phyloP scores from a whole-genome alignment of 306 rosid genomes.

The Spatholobus suberectus region DNA sequence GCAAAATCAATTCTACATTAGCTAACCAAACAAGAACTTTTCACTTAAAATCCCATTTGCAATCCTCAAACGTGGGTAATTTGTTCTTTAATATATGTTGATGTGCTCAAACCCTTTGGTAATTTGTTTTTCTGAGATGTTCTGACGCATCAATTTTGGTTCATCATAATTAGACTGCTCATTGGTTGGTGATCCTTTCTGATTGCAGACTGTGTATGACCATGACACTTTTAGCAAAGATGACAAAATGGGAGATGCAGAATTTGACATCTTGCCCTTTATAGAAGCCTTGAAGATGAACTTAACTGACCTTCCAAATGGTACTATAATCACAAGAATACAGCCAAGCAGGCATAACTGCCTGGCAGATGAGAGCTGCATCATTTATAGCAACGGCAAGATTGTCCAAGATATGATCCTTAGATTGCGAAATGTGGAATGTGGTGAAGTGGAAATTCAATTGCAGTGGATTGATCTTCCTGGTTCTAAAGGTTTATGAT shows the following conservation, averaged over 20 bases:
- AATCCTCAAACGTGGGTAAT: neutral
- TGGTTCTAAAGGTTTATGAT: constrained; percentile 64
- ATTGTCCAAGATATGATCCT: constrained; percentile 80
- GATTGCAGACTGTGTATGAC: constrained; percentile 81
- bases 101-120: neutral
- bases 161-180: neutral
- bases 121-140: neutral
- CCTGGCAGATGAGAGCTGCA: constrained; percentile 77
- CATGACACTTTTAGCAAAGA: constrained; percentile 94
- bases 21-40: neutral
- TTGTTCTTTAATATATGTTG: neutral
- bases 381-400: constrained; percentile 61
- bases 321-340: constrained; percentile 61
- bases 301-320: constrained; percentile 59
- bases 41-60: neutral
- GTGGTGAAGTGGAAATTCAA: constrained; percentile 88
- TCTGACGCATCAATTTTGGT: neutral
- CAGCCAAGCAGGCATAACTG: constrained; percentile 72
- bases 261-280: constrained; percentile 60
- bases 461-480: constrained; percentile 95
- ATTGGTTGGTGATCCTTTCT: constrained; percentile 2
- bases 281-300: constrained; percentile 73
- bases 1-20: neutral
- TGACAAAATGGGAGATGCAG: constrained; percentile 95
- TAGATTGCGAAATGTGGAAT: constrained; percentile 82